A percentile compares a stretch with the other conserved stretches of the same genome.
phyloP scores from a whole-genome alignment of 1,139 yeast species.

The Lodderomyces beijingensis region DNA sequence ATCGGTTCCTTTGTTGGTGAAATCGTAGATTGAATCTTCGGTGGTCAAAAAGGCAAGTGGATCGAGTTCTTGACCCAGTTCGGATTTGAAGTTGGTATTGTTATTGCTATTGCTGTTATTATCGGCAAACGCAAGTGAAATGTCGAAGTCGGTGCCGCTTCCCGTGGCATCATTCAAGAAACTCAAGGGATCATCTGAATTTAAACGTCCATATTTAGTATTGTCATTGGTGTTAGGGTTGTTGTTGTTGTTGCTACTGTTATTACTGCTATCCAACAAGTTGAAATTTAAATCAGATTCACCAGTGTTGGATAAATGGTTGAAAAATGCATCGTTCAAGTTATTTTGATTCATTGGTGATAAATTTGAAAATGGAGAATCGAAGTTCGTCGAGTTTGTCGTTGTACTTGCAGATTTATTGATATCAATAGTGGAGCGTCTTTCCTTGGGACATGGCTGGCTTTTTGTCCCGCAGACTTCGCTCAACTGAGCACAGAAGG shows the following conservation, averaged over 20 bases:
- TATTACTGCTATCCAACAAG: conserved; percentile 12
- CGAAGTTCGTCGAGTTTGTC: conserved; percentile 7
- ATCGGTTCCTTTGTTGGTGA: conserved; percentile 1
- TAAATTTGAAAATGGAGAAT: conserved; percentile 18
- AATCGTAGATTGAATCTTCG: conserved; percentile 66
- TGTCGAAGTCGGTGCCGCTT: no score
- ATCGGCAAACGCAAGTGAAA: neutral
- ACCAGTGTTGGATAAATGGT: neutral
- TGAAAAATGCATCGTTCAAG: conserved; percentile 27
- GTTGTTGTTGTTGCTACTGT: no score
- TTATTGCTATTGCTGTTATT: neutral
- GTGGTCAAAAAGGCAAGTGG: conserved; percentile 43
- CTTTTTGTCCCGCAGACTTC: conserved; percentile 82
- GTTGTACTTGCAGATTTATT: conserved; percentile 3
- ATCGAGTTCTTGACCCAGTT: conserved; percentile 18
- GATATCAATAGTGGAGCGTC: conserved; percentile 11
- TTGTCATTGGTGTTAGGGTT: no score
- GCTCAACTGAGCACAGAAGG: conserved; percentile 70
- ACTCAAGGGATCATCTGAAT: conserved; percentile 35
- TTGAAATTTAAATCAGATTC: conserved; percentile 17
- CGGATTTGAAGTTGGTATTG: conserved; percentile 20
- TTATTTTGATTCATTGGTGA: conserved; percentile 10
- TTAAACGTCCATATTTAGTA: conserved; percentile 2
- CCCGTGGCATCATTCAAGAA: conserved; percentile 32
- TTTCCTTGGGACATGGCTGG: conserved; percentile 60